Base-by-base conservation (phyloP, 139 green algal genomes). In the Coelastrella sp. region DNA sequence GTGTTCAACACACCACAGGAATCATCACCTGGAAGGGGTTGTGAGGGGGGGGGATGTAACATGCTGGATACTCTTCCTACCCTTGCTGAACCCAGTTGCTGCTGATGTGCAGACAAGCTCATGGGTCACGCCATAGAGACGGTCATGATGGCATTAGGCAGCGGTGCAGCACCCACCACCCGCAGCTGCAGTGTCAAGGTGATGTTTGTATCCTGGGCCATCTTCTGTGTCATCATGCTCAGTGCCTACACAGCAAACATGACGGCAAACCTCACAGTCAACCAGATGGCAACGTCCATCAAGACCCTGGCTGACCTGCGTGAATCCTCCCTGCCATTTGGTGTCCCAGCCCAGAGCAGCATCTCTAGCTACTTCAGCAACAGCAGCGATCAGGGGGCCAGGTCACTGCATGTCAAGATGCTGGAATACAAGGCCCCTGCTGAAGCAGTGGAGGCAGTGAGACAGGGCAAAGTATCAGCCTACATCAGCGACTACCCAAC, bases 231-330 rank as follows among this genome's bases (percentile, higher is more conserved):
- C 72, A 90, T 92, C 72, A 82, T 90, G 70, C 66, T 80, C 9
- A 80, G 25, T 17, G 25, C 25, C 25, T 92, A 92, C 85, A 91
- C 90, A 25, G 90, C 90, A 59, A 92, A 91, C 72, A 60, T 92
- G 9, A 89, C 90, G 7, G 84, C 90, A 24, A 86, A 75, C 61
- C 80, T 92, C 19, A 82, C 85, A 4, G 90, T 91, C 20, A 22
- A 75, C 20, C 82, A 72, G 17, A 19, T 84, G 27, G 35, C 22
- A 15, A 7, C 7, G 7, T 7, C 25, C 11, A 56, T 78, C 57
- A 35, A 20, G 8, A n/a, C 35, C 20, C 63, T 76, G 24, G 15
- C 85, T 70, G 80, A 89, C 65, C 66, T 92, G 0, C 8, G 58
- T 3, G 60, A 60, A 22, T 20, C 24, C 5, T 60, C 49, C 7